Base-by-base conservation (phyloP, 352 stramenopile species). In the Paralagenidium karlingii region DNA sequence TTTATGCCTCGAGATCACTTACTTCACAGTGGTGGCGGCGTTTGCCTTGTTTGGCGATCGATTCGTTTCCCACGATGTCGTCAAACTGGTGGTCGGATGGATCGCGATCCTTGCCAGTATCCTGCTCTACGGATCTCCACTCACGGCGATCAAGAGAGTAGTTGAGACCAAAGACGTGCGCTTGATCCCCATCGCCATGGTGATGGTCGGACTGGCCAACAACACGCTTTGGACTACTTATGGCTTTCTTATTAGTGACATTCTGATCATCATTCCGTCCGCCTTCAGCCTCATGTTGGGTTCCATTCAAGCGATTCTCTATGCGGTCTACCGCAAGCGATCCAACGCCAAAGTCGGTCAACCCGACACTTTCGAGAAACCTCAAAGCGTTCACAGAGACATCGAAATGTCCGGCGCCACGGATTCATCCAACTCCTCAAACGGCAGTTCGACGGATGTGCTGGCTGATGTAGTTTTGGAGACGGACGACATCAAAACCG, bases 141-240 rank as follows among this genome's bases (percentile, higher is more conserved):
- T 88, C 20, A 60, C 55, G 30, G 58, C 53, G 8, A 68, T 85
- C 51, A 64, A 58, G 40, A 40, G 63, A 8, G 70, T 82, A 12
- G 18, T 83, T 34, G 49, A 56, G 27, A 68, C 59, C 24, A 61
- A 62, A 29, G 80, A 67, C 11, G 74, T 63, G 6, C 58, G 33
- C 21, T 85, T 64, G 16, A 62, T 88, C 34, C 65, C 60, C 19
- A 64, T 84, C 33, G 47, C 55, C 1, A 82, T 88, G 68, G 64
- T 76, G 29, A 21, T 73, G 28, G 58, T 68, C 11, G 74, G 68
- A 2, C 36, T 63, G n/a, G 42, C 68, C 39, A 88, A 85, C 67
- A 88, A 85, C 48, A 40, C 57, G 11, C 46, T 84, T n/a, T 88
- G 74, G 74, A 52, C 82, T 31, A 48, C 77, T 38, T 88, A 85